phyloP scores from a whole-genome alignment of 2,329 filamentous ascomycete species.

The Talaromyces sp. region DNA sequence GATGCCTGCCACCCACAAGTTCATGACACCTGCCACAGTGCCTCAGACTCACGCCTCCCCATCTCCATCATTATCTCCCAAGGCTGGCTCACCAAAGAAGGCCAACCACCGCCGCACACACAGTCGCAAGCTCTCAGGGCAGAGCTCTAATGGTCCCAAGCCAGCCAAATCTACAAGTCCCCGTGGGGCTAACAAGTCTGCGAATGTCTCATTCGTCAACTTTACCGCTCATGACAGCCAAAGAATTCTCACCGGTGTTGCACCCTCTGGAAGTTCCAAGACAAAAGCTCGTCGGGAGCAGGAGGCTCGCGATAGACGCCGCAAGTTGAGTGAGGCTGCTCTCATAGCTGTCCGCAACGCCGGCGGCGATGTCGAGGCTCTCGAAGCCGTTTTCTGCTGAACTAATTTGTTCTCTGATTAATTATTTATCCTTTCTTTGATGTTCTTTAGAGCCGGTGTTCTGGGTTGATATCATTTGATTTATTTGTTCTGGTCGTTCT shows the following conservation, averaged over 20 bases:
- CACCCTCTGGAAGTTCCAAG: constrained; percentile 87
- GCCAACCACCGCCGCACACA: constrained; percentile 41
- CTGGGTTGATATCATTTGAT: constrained; percentile 29
- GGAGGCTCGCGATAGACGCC: constrained; percentile 77
- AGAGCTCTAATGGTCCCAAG: constrained; percentile 35
- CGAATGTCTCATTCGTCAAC: constrained; percentile 75
- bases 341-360: constrained; percentile 48
- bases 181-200: constrained; percentile 42
- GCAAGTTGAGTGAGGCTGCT: constrained; percentile 47
- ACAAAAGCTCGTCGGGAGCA: constrained; percentile 91
- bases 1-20: constrained; percentile 28
- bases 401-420: constrained; percentile 2
- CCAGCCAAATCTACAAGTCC: constrained; percentile 38
- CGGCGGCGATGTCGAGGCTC: constrained; percentile 49
- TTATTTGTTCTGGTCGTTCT: constrained; percentile 24
- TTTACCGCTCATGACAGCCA: constrained; percentile 80
- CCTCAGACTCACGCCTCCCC: constrained; percentile 34
- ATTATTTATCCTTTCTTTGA: constrained; percentile 14
- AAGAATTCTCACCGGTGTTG: constrained; percentile 84
- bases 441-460: constrained; percentile 26
- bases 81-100: constrained; percentile 34
- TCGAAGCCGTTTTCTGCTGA: constrained; percentile 46
- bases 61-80: constrained; percentile 44
- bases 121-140: constrained; percentile 44
- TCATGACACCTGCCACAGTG: constrained; percentile 32